A percentile compares a stretch with the other conserved stretches of the same genome.
Evolutionary conservation across 2,329 filamentous ascomycete genomes (phyloP).

Genomic region (Microcyclosporella mali): DNA sequence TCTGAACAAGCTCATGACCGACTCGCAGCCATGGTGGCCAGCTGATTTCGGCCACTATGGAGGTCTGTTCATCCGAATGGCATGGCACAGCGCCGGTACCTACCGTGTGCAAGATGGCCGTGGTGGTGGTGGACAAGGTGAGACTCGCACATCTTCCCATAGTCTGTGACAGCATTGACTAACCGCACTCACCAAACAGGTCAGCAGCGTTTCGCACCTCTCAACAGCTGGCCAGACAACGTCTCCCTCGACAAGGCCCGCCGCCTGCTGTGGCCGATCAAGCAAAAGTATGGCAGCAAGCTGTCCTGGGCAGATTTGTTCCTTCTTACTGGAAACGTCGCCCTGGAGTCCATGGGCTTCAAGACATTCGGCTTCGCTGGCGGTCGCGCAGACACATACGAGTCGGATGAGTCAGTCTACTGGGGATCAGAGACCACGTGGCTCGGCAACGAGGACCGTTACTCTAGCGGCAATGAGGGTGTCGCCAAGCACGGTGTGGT

Average conservation of each 20-base stretch:
- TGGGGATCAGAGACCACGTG: constrained; percentile 72
- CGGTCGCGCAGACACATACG: constrained; percentile 66
- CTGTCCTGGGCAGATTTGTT: constrained; percentile 74
- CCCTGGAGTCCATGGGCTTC: constrained; percentile 70
- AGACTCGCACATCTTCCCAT: too few species aligned
- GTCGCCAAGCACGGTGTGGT: constrained; percentile 38
- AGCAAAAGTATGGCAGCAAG: constrained; percentile 78
- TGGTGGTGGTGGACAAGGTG: constrained; percentile 58
- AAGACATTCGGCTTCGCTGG: constrained; percentile 68
- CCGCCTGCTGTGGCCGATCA: constrained; percentile 72
- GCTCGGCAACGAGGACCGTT: constrained; percentile 68
- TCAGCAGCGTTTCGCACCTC: constrained; percentile 72
- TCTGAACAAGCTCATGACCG: constrained; percentile 63
- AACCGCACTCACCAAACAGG: constrained; percentile 23
- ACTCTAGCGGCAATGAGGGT: constrained; percentile 49
- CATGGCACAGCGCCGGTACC: constrained; percentile 74
- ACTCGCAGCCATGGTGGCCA: constrained; percentile 76
- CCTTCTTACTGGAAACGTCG: constrained; percentile 67
- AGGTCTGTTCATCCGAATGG: constrained; percentile 72
- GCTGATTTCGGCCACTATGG: constrained; percentile 78
- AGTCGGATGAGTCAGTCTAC: constrained; percentile 69
- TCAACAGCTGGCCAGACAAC: constrained; percentile 80
- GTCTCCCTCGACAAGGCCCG: constrained; percentile 73
- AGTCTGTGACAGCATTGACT: too few species aligned
- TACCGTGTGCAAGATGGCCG: constrained; percentile 71